Conservation (phyloP, 192 early-diverging fungal genomes). For the Entomortierella parvispora region DNA sequence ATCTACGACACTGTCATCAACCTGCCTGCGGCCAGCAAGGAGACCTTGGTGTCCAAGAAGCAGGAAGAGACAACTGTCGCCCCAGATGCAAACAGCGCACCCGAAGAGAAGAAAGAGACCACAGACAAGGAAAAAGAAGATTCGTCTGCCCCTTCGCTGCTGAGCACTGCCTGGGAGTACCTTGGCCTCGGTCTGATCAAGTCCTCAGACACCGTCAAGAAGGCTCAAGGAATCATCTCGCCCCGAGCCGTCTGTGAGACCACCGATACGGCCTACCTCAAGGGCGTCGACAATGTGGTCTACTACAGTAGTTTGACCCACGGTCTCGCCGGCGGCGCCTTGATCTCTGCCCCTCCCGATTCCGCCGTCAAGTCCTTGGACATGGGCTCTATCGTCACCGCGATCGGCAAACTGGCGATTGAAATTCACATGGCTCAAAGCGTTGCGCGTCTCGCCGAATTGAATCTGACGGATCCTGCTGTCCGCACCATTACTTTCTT, state of each 20-base stretch:
- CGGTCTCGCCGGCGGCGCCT: constrained; percentile 29
- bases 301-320: constrained; percentile 36
- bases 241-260: constrained; percentile 34
- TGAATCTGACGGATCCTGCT: constrained; percentile 21
- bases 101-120: not conserved
- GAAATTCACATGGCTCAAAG: constrained; percentile 53
- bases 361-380: constrained; percentile 22
- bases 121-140: no score
- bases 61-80: no score
- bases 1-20: constrained; percentile 42
- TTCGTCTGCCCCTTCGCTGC: no score
- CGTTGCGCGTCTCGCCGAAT: constrained; percentile 38
- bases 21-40: constrained; percentile 28
- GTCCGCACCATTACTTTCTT: constrained; percentile 51
- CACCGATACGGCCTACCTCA: constrained; percentile 40
- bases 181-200: constrained; percentile 43
- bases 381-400: constrained; percentile 10
- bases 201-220: constrained; percentile 31
- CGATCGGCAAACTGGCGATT: constrained; percentile 41
- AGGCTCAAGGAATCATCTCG: constrained; percentile 20
- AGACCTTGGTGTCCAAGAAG: not conserved
- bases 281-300: constrained; percentile 43
- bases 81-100: not conserved
- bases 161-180: constrained; percentile 15
- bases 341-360: constrained; percentile 14